A percentile compares a stretch with the other conserved stretches of the same genome.
These are phyloP conservation scores for Prunus mume DNA, from an alignment of 306 rosid genomes.

Conservation along the genomic window DNA sequence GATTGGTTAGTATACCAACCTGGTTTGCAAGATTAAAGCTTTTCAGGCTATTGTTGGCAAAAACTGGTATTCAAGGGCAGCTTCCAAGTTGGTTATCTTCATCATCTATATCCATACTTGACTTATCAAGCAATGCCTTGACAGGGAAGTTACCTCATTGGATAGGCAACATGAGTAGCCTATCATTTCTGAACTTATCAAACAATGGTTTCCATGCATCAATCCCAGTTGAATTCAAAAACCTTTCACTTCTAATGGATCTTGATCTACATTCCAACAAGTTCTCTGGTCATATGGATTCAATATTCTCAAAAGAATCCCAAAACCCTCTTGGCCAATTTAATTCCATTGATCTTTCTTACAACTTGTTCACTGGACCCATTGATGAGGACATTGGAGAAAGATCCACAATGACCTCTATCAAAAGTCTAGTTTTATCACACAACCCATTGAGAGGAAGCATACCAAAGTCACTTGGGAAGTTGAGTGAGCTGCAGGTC, in stretches of 20 bases:
- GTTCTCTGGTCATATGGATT: constrained; percentile 33
- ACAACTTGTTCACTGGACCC: constrained; percentile 37
- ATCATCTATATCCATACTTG: constrained; percentile 45
- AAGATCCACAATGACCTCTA: constrained; percentile 33
- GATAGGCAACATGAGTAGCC: constrained; percentile 63
- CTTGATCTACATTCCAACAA: constrained; percentile 53
- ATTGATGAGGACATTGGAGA: constrained; percentile 36
- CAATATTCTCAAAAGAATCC: constrained; percentile 30
- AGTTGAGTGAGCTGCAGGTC: constrained; percentile 29
- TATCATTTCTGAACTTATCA: constrained; percentile 55
- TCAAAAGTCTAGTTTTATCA: constrained; percentile 37
- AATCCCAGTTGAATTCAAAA: constrained; percentile 41
- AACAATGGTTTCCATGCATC: constrained; percentile 47
- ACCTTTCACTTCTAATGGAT: constrained; percentile 41
- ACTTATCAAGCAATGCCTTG: constrained; percentile 49
- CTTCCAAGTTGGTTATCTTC: constrained; percentile 55
- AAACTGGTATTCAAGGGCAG: constrained; percentile 44
- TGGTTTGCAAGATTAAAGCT: constrained; percentile 50
- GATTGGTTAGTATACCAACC: constrained; percentile 32
- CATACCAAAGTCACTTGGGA: constrained; percentile 46
- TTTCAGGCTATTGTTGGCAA: constrained; percentile 40
- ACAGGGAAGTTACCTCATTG: constrained; percentile 46
- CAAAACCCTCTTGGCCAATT: constrained; percentile 47
- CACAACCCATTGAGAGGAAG: constrained; percentile 39
- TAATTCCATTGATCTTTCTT: constrained; percentile 43